These are phyloP conservation scores for Mucor racemosus DNA, from an alignment of 371 early-diverging fungal genomes.

Conservation along the genomic window DNA sequence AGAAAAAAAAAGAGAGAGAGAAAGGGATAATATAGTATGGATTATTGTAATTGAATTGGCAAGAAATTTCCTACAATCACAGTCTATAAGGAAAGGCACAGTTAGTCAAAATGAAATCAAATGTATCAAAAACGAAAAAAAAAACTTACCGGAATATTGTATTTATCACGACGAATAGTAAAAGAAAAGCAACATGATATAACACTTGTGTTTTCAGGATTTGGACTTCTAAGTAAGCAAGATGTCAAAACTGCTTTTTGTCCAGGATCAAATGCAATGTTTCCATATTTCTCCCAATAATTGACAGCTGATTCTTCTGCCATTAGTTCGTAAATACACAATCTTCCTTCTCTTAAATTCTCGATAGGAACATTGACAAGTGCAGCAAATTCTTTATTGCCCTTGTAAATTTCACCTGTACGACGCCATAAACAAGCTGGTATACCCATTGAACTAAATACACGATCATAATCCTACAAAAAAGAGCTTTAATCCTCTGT, in stretches of 20 bases:
- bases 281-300: conserved; percentile 94
- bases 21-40: background rate
- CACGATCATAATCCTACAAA: conserved; percentile 86
- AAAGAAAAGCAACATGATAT: conserved; percentile 90
- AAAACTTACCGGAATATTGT: conserved; percentile 71
- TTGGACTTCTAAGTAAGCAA: conserved; percentile 70
- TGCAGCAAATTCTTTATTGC: conserved; percentile 91
- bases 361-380: conserved; percentile 83
- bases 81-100: conserved; percentile 36
- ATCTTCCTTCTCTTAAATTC: conserved; percentile 72
- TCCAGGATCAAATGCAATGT: conserved; percentile 93
- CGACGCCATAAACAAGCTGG: conserved; percentile 94
- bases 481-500: no score
- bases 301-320: conserved; percentile 90
- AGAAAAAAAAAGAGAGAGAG: no score
- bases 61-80: conserved; percentile 88
- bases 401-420: conserved; percentile 94
- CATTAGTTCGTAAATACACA: conserved; percentile 93
- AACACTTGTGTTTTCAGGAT: conserved; percentile 58
- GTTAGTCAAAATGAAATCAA: background rate
- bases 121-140: background rate
- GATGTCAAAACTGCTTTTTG: conserved; percentile 95
- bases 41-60: conserved; percentile 59
- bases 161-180: conserved; percentile 90
- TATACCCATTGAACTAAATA: conserved; percentile 93